Percentiles rank a stretch among this genome's conserved stretches.
These are phyloP conservation scores for Trapa bicornis DNA, from an alignment of 345 rosid species.

Conservation along the genomic window DNA sequence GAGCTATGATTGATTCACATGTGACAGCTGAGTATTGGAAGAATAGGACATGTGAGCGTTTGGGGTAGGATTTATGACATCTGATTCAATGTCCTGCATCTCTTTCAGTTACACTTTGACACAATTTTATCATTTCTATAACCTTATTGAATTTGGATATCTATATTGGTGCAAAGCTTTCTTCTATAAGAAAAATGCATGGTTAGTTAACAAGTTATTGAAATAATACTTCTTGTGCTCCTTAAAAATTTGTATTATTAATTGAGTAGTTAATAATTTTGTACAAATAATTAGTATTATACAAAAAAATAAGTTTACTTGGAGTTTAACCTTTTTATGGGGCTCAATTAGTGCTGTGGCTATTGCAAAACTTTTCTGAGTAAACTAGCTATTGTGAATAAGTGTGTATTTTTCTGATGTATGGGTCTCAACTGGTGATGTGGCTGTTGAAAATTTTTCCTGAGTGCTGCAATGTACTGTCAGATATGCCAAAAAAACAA, in stretches of 20 bases:
- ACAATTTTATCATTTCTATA: background rate
- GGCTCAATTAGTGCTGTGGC: background rate
- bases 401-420: background rate
- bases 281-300: background rate
- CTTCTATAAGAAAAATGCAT: background rate
- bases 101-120: background rate
- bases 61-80: conserved; percentile 32
- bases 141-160: background rate
- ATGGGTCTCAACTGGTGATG: background rate
- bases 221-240: no score
- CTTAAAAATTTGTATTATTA: no score
- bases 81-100: background rate
- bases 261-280: background rate
- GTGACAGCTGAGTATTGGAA: conserved; percentile 85
- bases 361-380: background rate
- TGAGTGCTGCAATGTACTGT: background rate
- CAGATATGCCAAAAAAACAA: background rate
- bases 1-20: conserved; percentile 92
- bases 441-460: background rate
- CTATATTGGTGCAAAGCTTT: background rate
- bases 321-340: background rate
- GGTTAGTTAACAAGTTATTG: background rate
- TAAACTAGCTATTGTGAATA: background rate
- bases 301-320: background rate
- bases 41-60: conserved; percentile 58